Conservation (phyloP, 108 stramenopile genomes). For the Nitzschia palea region DNA sequence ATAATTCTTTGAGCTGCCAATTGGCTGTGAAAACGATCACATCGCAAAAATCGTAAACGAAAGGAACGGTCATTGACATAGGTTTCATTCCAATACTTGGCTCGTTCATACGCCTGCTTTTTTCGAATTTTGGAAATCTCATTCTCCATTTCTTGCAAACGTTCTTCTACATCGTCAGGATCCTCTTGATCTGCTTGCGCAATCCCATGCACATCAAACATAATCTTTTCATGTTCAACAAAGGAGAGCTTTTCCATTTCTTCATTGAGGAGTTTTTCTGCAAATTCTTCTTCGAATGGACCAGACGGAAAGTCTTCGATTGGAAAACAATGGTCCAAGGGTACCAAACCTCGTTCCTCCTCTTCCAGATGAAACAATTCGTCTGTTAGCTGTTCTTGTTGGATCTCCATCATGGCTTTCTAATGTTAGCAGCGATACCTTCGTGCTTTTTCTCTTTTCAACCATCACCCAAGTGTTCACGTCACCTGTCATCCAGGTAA, state of each 20-base stretch:
- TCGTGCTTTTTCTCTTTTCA: background rate
- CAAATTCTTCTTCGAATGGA: background rate
- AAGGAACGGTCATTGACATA: constrained; percentile 21
- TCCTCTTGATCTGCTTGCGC: constrained; percentile 2
- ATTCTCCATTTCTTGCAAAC: background rate
- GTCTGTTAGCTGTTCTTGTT: no score
- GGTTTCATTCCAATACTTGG: constrained; percentile 9
- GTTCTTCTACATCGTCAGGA: background rate
- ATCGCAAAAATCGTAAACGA: constrained; percentile 26
- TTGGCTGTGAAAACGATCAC: constrained; percentile 7
- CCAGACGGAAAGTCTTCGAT: background rate
- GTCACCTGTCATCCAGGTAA: background rate
- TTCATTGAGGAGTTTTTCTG: constrained; percentile 1
- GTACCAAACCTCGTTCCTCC: background rate
- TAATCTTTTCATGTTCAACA: background rate
- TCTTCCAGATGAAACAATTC: background rate
- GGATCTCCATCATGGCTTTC: no score
- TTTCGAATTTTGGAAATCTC: background rate
- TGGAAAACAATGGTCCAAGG: background rate
- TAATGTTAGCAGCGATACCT: background rate
- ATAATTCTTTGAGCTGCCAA: constrained; percentile 13
- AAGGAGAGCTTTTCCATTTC: constrained; percentile 14
- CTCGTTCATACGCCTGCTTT: constrained; percentile 15
- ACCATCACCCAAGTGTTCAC: background rate
- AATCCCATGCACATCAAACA: constrained; percentile 36